Evolutionary conservation across 768 basidiomycete species (phyloP).

Genomic region (Gloeophyllum trabeum): DNA sequence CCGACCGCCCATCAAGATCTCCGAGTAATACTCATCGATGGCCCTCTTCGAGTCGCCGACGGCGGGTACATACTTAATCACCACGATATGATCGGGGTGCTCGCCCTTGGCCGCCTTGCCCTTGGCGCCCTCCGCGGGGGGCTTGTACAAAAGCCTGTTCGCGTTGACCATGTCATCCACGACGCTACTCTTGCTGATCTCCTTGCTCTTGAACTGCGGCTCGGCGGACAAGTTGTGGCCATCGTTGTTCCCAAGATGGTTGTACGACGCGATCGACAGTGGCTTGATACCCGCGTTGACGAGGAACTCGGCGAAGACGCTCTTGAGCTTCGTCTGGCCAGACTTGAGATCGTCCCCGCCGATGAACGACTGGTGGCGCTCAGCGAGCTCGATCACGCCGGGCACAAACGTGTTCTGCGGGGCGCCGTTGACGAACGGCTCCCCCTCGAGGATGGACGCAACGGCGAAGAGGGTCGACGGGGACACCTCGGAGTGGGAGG

Average conservation of each 20-base stretch:
- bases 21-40: conserved; percentile 99
- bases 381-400: conserved; percentile 86
- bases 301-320: conserved; percentile 94
- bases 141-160: conserved; percentile 85
- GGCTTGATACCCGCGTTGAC: conserved; percentile 99
- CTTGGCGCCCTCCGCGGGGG: conserved; percentile 41
- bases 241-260: conserved; percentile 98
- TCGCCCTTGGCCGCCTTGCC: conserved; percentile 70
- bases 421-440: conserved; percentile 94
- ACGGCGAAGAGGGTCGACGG: conserved; percentile 95
- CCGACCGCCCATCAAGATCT: conserved; percentile 93
- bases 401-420: conserved; percentile 99
- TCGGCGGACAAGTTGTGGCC: conserved; percentile 86
- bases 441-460: conserved; percentile 88
- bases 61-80: conserved; percentile 94
- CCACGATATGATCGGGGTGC: conserved; percentile 94
- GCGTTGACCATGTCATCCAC: conserved; percentile 97
- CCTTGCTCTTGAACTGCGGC: conserved; percentile 94
- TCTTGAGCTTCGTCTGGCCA: conserved; percentile 96
- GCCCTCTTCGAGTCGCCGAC: conserved; percentile 97
- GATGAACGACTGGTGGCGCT: conserved; percentile 83
- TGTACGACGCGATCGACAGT: conserved; percentile 93
- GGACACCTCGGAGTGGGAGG: conserved; percentile 87
- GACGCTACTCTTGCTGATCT: conserved; percentile 94
- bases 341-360: conserved; percentile 98